Percentiles rank a stretch among this genome's conserved stretches.
Evolutionary conservation across 768 basidiomycete species (phyloP).

Genomic region (Lepiota brunneoincarnata): DNA sequence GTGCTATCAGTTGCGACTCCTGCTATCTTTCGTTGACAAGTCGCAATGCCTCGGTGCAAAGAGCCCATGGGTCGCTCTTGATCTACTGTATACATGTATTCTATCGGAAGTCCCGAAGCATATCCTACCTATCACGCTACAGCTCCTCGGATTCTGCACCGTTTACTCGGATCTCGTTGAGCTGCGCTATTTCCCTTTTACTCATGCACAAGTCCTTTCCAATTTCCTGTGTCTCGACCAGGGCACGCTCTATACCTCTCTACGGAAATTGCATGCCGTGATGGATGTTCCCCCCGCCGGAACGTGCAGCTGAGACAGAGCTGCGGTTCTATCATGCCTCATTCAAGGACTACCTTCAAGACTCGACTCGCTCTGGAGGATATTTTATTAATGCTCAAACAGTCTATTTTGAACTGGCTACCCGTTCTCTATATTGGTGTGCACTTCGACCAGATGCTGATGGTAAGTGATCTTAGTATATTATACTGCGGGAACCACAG

Average conservation of each 20-base stretch:
- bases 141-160: neutral
- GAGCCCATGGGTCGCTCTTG: neutral
- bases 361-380: neutral
- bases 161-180: neutral
- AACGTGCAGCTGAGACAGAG: too few species aligned
- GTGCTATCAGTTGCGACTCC: neutral
- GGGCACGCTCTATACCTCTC: neutral
- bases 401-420: neutral
- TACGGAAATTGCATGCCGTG: neutral
- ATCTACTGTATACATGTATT: neutral
- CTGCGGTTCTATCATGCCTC: neutral
- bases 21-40: neutral
- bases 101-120: neutral
- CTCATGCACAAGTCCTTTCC: neutral
- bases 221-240: neutral
- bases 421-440: neutral
- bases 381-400: neutral
- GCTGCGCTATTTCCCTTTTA: too few species aligned
- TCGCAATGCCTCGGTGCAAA: neutral
- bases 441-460: neutral
- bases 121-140: neutral
- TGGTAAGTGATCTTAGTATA: neutral
- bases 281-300: too few species aligned
- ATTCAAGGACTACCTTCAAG: neutral
- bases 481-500: neutral